Base-by-base conservation (phyloP, 2,329 filamentous ascomycete genomes). In the Fusarium denticulatum region DNA sequence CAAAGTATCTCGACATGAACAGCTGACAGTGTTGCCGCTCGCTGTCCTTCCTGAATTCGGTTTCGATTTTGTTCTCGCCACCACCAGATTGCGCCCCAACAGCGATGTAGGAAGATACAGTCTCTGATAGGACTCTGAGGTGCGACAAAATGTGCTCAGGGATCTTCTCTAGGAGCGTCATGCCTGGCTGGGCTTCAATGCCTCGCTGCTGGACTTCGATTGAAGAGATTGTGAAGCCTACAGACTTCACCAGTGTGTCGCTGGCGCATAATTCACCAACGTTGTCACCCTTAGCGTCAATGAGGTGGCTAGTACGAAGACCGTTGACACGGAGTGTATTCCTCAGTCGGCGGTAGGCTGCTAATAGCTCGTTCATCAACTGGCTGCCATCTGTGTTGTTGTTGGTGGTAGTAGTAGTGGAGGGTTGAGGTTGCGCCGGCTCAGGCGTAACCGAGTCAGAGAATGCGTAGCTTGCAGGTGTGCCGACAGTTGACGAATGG, bases 161-260 rank as follows among this genome's bases (percentile, higher is more conserved):
- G 58, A 98, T 92, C 77, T 92, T 95, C 74, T 96, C 93, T 26
- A 98, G 83, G 50, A 98, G 84, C 10, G 93, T 96, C 81, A 90
- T 87, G 60, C 93, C 92, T 52, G 89, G 88, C 72, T 93, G 89
- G 28, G 91, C 90, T 76, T 94, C 93, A 7, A 94, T 86, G 12
- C 96, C 96, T 76, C 96, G 92, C 80, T 98, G 95, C 72, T 95
- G 92, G 73, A 98, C 97, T 83, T 99, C 96, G 8, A 94, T 91
- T 1, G 95, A 91, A 14, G 95, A 92, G 66, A 99, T 95, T 1
- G 95, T 96, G 80, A 91, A 94, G 5, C 94, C 96, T 20, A 98
- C 90, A 4, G 90, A 86, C 65, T 87, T 87, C 20, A 91, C 88
- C 16, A 95, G 82, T 3, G 88, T 87, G 76, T 93, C 91, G 64